Base-by-base conservation (phyloP, 1,284 basidiomycete genomes). In the Vanrija sp. region DNA sequence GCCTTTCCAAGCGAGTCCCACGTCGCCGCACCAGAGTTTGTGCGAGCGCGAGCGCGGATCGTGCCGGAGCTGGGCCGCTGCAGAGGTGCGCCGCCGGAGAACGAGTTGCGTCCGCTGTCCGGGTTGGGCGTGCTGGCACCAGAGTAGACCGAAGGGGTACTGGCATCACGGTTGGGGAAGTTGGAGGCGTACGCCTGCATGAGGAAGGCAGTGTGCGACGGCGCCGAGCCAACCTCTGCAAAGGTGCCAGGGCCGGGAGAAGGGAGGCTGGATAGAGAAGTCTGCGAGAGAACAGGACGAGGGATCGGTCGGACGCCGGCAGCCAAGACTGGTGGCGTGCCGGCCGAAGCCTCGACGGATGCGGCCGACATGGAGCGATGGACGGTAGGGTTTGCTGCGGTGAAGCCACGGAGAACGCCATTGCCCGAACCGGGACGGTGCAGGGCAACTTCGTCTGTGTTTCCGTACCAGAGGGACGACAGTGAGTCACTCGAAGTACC, bases 1-100 rank as follows among this genome's bases (percentile, higher is more conserved):
- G 67, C 60, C 52, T 60, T 62, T 23, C 68, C 73, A 43, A 71
- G 69, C 16, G 64, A 58, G 49, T 75, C 73, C 73, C 73, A 75
- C 1, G 69, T 67, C 5, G 61, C 58, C 21, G 53, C 46, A 25
- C 59, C 56, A 19, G 66, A 62, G 47, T 62, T 62, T 8, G 66
- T 66, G 21, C 71, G 65, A 25, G 55, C 38, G 48, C 52, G n/a
- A 58, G 54, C n/a, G 28, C 46, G 52, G 48, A 45, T 34, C 18
- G 57, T 59, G 7, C 60, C 63, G 8, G 46, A 44, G 16, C 21
- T 38, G 6, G 46, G 48, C n/a, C 52, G 46, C 7, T 34, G 38
- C n/a, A 47, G 43, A 5, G 46, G 14, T 14, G 34, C 34, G 34
- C 34, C 34, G 12, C 34, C 34, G 34, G 9, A 5, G 12, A 34